Evolutionary conservation across 163 green algal species (phyloP).

Genomic region (Prototheca wickerhamii): DNA sequence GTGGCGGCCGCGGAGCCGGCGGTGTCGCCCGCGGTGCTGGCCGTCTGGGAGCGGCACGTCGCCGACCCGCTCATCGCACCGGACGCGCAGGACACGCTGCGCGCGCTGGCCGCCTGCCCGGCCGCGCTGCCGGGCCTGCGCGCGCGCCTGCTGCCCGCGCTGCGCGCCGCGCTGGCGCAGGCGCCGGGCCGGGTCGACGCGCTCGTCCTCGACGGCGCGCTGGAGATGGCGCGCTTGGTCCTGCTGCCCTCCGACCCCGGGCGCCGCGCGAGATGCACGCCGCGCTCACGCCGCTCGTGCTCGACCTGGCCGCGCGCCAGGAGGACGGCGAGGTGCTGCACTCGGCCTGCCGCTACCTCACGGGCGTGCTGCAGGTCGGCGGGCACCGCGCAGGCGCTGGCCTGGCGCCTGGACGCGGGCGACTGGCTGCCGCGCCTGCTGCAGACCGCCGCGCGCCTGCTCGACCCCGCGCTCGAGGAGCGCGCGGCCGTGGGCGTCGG

Average conservation of each 20-base stretch:
- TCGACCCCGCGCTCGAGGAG: constrained; percentile 29
- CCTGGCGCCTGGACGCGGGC: constrained; percentile 16
- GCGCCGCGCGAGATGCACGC: constrained; percentile 36
- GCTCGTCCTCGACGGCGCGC: constrained; percentile 51
- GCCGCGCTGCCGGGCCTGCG: constrained; percentile 37
- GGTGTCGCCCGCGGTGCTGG: constrained; percentile 33
- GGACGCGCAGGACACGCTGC: constrained; percentile 53
- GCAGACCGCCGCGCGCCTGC: constrained; percentile 20
- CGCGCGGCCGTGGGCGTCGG: constrained; percentile 23
- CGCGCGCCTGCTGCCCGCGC: constrained; percentile 29
- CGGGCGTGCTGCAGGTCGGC: constrained; percentile 25
- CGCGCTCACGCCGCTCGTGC: constrained; percentile 16
- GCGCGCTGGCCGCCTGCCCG: constrained; percentile 42
- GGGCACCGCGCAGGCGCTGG: constrained; percentile 34
- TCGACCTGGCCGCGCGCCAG: constrained; percentile 7
- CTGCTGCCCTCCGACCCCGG: constrained; percentile 21
- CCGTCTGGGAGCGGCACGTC: constrained; percentile 54
- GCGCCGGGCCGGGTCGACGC: constrained; percentile 23
- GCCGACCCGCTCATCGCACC: constrained; percentile 54
- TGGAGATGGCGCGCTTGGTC: constrained; percentile 62
- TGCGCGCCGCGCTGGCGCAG: constrained; percentile 27
- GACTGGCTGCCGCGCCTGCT: constrained; percentile 18
- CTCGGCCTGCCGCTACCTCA: neutral
- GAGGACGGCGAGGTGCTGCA: constrained; percentile 6
- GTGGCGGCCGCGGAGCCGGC: constrained; percentile 15